Evolutionary conservation across 805 yeast species (phyloP).

Genomic region (Saccharomycopsis guyanensis): DNA sequence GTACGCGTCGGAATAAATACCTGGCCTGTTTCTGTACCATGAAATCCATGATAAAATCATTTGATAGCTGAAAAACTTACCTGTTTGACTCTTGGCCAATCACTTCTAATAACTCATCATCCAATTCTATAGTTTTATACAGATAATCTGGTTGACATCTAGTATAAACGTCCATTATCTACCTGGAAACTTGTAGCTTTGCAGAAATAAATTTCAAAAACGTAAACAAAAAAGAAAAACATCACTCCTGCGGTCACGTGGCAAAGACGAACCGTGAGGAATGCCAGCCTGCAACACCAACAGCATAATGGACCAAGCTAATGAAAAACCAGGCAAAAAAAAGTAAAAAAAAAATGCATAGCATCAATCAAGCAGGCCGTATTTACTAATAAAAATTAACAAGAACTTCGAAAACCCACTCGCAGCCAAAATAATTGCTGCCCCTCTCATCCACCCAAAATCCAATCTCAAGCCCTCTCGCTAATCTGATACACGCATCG

Average conservation of each 20-base stretch:
- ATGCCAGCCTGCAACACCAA: too few species aligned
- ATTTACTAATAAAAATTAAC: too few species aligned
- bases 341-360: neutral
- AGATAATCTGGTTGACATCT: constrained; percentile 6
- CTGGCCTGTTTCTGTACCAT: neutral
- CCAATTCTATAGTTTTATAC: constrained; percentile 17
- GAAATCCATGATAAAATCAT: neutral
- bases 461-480: too few species aligned
- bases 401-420: too few species aligned
- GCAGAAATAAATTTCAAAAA: neutral
- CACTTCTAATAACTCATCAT: constrained; percentile 14
- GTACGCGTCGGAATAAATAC: neutral
- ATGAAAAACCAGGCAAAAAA: too few species aligned
- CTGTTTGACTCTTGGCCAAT: constrained; percentile 1
- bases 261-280: too few species aligned
- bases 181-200: too few species aligned
- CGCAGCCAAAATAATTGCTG: too few species aligned
- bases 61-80: too few species aligned
- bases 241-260: neutral
- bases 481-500: too few species aligned
- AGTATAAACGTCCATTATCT: constrained; percentile 15
- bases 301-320: too few species aligned
- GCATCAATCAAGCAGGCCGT: neutral
- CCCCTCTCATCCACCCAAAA: too few species aligned
- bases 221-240: neutral